phyloP scores from a whole-genome alignment of 768 basidiomycete genomes.

The Dioszegia hungarica region DNA sequence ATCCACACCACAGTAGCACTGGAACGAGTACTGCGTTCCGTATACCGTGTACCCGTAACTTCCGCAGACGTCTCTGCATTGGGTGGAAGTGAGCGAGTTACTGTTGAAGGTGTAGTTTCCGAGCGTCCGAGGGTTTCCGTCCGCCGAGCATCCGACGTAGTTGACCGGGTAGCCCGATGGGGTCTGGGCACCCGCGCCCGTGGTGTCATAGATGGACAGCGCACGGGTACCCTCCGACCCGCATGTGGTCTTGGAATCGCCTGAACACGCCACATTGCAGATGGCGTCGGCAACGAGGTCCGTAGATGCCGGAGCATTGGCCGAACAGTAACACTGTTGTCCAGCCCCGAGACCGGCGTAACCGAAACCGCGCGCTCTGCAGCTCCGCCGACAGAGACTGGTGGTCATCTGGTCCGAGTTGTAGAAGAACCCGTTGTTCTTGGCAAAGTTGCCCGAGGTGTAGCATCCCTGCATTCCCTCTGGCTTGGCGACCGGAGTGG shows the following conservation, averaged over 20 bases:
- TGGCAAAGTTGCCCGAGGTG: slow-evolving; percentile 12
- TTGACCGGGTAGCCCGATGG: slow-evolving; percentile 8
- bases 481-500: background rate
- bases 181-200: slow-evolving; percentile 6
- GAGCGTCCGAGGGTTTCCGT: background rate
- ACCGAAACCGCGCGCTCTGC: slow-evolving; percentile 22
- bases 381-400: slow-evolving; percentile 35
- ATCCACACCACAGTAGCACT: slow-evolving; percentile 31
- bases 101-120: slow-evolving; percentile 16
- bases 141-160: slow-evolving; percentile 23
- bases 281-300: slow-evolving; percentile 14
- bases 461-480: slow-evolving; percentile 33
- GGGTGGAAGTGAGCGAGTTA: slow-evolving; percentile 21
- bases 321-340: slow-evolving; percentile 36
- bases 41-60: slow-evolving; percentile 19
- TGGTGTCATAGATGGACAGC: slow-evolving; percentile 5
- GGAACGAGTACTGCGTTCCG: slow-evolving; percentile 20
- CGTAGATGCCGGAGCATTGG: slow-evolving; percentile 4
- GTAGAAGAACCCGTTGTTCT: slow-evolving; percentile 17
- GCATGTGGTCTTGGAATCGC: slow-evolving; percentile 21
- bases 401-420: slow-evolving; percentile 19
- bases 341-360: slow-evolving; percentile 26
- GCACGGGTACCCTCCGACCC: slow-evolving; percentile 1
- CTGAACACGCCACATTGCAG: slow-evolving; percentile 28
- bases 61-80: slow-evolving; percentile 21